Percentiles rank a stretch among this genome's conserved stretches.
phyloP scores from a whole-genome alignment of 2,329 filamentous ascomycete species.

The Phialophora macrospora region DNA sequence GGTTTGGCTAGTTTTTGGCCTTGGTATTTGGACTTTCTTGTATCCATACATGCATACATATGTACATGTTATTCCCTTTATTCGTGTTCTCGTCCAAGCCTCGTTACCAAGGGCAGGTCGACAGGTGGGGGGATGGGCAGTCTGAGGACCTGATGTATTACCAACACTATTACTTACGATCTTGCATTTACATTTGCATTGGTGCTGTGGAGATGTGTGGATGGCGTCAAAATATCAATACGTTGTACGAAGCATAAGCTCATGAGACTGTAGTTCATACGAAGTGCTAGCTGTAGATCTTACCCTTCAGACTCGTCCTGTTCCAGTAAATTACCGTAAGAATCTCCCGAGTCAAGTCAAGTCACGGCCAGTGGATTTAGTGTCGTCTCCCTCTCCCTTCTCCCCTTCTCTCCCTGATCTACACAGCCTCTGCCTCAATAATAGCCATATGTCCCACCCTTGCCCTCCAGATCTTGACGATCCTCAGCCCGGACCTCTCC shows the following conservation, averaged over 20 bases:
- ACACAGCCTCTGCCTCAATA: conserved; percentile 1
- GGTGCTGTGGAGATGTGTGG: neutral
- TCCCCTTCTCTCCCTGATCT: neutral
- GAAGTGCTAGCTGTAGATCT: neutral
- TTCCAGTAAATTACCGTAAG: no score
- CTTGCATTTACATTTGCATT: neutral
- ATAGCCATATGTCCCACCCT: neutral
- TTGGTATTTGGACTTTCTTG: neutral
- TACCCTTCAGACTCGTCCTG: no score
- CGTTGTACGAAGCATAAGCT: no score
- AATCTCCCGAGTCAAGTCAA: neutral
- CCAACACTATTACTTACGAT: neutral
- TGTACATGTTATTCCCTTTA: neutral
- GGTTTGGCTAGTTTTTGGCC: neutral
- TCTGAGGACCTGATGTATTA: neutral
- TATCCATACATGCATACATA: neutral
- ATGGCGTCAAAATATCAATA: neutral
- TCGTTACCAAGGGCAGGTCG: neutral
- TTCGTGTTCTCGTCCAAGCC: neutral
- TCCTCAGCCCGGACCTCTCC: neutral
- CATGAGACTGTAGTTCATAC: neutral
- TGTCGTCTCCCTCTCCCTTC: neutral
- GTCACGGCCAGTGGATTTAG: no score
- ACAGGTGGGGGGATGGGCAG: neutral
- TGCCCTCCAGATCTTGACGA: conserved; percentile 19